phyloP scores from a whole-genome alignment of 306 rosid species.

The Casuarina cunninghamiana region DNA sequence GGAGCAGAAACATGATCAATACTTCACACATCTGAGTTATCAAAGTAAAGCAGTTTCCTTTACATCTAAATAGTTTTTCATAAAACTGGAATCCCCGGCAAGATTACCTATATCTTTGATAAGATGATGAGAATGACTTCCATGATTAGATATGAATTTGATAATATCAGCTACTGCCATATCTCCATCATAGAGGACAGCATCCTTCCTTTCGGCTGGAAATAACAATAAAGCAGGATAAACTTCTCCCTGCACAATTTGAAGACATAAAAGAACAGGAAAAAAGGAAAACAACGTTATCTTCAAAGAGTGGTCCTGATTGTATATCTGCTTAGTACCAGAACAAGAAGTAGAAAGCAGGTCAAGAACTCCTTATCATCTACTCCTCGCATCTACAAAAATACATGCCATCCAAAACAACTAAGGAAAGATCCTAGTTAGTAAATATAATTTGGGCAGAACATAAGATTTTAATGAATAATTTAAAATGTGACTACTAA shows the following conservation, averaged over 20 bases:
- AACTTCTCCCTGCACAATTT: slow-evolving; percentile 69
- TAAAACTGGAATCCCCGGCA: background rate
- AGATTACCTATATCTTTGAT: slow-evolving; percentile 63
- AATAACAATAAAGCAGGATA: slow-evolving; percentile 84
- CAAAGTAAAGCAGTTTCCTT: slow-evolving; percentile 14
- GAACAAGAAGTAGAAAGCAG: slow-evolving; percentile 23
- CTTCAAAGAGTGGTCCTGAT: slow-evolving; percentile 1
- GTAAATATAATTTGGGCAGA: background rate
- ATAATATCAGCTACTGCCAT: slow-evolving; percentile 68
- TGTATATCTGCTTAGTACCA: background rate
- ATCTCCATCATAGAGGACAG: slow-evolving; percentile 70
- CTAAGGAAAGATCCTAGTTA: background rate
- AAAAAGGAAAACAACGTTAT: background rate
- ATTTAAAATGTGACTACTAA: background rate
- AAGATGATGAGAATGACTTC: slow-evolving; percentile 60
- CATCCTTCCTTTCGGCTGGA: slow-evolving; percentile 72
- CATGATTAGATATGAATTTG: slow-evolving; percentile 72
- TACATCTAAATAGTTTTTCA: slow-evolving; percentile 4
- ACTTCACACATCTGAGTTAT: background rate
- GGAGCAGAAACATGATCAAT: background rate
- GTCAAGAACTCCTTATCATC: slow-evolving; percentile 19
- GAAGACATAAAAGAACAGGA: slow-evolving; percentile 21
- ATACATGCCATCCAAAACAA: background rate
- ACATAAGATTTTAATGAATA: slow-evolving; percentile 8
- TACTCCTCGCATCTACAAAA: slow-evolving; percentile 6